Percentiles rank a stretch among this genome's conserved stretches.
Conservation (phyloP, 2,329 filamentous ascomycete genomes). For the Onygenales sp. region DNA sequence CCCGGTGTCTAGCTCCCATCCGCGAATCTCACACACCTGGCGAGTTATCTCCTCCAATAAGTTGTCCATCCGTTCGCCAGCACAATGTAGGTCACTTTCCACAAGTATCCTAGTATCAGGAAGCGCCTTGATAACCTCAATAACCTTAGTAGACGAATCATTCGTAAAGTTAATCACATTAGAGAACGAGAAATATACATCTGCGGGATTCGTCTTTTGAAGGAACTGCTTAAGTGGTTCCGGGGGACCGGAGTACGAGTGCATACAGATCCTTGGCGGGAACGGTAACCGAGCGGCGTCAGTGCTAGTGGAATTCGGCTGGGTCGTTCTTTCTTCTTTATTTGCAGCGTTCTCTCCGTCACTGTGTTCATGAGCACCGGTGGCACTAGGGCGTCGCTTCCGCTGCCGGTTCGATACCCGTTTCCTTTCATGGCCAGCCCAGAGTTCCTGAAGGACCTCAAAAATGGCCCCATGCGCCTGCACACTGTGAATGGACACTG, state of each 20-base stretch:
- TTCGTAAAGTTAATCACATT: conserved; percentile 66
- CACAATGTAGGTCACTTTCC: conserved; percentile 82
- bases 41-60: conserved; percentile 64
- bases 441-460: conserved; percentile 46
- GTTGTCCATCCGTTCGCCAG: conserved; percentile 71
- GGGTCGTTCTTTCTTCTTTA: conserved; percentile 9
- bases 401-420: conserved; percentile 41
- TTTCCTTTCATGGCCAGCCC: conserved; percentile 48
- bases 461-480: conserved; percentile 52
- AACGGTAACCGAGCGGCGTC: conserved; percentile 48
- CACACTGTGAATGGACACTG: conserved; percentile 55
- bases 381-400: conserved; percentile 23
- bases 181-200: conserved; percentile 84
- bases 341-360: conserved; percentile 17
- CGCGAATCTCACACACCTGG: conserved; percentile 67
- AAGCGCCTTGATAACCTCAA: conserved; percentile 59
- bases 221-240: conserved; percentile 72
- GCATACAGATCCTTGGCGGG: conserved; percentile 82
- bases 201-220: conserved; percentile 59
- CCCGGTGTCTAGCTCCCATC: conserved; percentile 66
- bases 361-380: conserved; percentile 21
- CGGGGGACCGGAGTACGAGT: conserved; percentile 77
- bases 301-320: conserved; percentile 7
- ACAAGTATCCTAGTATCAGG: conserved; percentile 72
- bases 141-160: conserved; percentile 44